Percentiles rank a stretch among this genome's conserved stretches.
Conservation (phyloP, 1,284 basidiomycete genomes). For the Coniophora puteana region DNA sequence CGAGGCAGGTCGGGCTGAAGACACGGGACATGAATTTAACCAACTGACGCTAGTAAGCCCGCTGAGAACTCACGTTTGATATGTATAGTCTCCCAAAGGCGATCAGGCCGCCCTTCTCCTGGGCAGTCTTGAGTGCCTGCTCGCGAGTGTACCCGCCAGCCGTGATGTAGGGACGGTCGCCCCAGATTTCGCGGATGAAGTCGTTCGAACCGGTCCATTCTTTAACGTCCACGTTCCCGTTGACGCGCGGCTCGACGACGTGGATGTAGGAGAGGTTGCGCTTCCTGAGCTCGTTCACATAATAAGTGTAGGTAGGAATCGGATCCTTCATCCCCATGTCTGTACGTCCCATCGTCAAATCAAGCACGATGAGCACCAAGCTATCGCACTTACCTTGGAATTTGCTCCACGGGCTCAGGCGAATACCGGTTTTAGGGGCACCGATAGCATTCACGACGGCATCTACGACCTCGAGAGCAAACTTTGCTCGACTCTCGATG, state of each 20-base stretch:
- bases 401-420: slow-evolving; percentile 50
- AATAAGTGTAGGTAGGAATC: slow-evolving; percentile 36
- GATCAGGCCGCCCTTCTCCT: slow-evolving; percentile 29
- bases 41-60: not conserved
- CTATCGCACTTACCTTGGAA: slow-evolving; percentile 27
- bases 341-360: slow-evolving; percentile 15
- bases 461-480: slow-evolving; percentile 43
- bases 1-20: slow-evolving; percentile 40
- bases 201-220: slow-evolving; percentile 11
- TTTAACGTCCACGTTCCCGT: slow-evolving; percentile 11
- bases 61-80: slow-evolving; percentile 12
- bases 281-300: slow-evolving; percentile 32
- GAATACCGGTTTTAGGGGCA: slow-evolving; percentile 39
- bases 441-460: slow-evolving; percentile 39
- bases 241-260: slow-evolving; percentile 42
- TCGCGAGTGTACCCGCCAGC: slow-evolving; percentile 36
- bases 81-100: slow-evolving; percentile 40
- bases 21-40: not conserved
- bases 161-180: slow-evolving; percentile 37
- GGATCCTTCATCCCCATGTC: slow-evolving; percentile 30
- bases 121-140: slow-evolving; percentile 15
- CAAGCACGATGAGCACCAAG: not conserved
- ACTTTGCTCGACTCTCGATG: slow-evolving; percentile 45
- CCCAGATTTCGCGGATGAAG: slow-evolving; percentile 31
- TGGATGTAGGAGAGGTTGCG: slow-evolving; percentile 56